Base-by-base conservation (phyloP, 805 yeast species). In the Wickerhamiella vanderwaltii region DNA sequence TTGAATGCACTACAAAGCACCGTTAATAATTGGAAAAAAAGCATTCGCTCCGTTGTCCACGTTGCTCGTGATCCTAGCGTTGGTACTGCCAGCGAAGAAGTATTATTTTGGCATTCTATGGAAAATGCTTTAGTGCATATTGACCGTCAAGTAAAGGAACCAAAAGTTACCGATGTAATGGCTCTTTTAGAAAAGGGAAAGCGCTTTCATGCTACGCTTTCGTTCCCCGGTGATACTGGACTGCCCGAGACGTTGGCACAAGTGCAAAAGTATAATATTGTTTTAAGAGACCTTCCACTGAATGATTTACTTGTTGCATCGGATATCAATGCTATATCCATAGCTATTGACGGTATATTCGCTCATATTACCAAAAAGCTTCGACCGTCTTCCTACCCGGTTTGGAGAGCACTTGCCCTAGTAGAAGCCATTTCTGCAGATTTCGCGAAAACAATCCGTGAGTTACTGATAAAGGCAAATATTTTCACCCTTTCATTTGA, bases 131-230 rank as follows among this genome's bases (percentile, higher is more conserved):
- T 87, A 32, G 44, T 50, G 2, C 62, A 75, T 1, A 66, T 82
- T 1, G 71, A 72, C 41, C 63, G 65, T 1, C 94, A 85, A 53
- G 58, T 82, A 1, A 57, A 66, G 3, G 63, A 72, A 1, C 65
- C 67, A 0, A 77, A 73, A 26, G 72, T 84, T 1, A 61, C 59
- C 16, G 56, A 71, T 6, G 74, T 91, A 0, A 58, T 85, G 11
- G 73, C 71, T 1, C 62, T 81, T 0, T 63, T 87, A 43, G 72
- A 73, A 45, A 62, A 68, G 12, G 85, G 86, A 2, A 86, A 82
- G 50, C 66, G 96, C 48, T 82, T 77, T 53, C 93, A 82, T 55
- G 77, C 84, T 1, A 77, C 87, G 0, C 71, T 75, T n/a, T 69
- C 79, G 26, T 79, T 82, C 51, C 62, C 72, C 25, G 72, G 84